Evolutionary conservation across 345 rosid species (phyloP).

Genomic region (Boechera stricta): DNA sequence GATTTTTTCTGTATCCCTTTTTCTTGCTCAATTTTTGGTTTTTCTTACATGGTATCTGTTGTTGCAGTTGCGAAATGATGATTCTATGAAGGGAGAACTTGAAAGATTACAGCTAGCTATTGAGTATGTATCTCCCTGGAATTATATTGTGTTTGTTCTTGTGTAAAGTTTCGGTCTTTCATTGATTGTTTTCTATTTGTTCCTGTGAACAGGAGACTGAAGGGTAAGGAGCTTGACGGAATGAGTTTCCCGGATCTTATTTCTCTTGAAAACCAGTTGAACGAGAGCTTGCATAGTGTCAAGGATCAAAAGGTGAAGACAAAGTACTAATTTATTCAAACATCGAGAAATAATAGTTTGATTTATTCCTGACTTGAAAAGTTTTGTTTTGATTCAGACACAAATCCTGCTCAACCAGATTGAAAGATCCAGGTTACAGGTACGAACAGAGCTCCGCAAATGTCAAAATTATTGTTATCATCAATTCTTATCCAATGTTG

Average conservation of each 20-base stretch:
- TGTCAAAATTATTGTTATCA: not conserved
- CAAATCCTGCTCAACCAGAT: slow-evolving; percentile 40
- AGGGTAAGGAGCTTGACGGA: slow-evolving; percentile 46
- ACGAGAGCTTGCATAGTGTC: slow-evolving; percentile 46
- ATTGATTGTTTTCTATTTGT: not conserved
- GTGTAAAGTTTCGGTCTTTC: slow-evolving; percentile 5
- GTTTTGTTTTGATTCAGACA: slow-evolving; percentile 33
- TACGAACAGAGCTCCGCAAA: slow-evolving; percentile 7
- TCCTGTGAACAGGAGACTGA: slow-evolving; percentile 40
- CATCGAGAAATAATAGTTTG: not conserved
- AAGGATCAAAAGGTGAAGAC: slow-evolving; percentile 45
- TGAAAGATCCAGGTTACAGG: slow-evolving; percentile 44
- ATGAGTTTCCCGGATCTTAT: slow-evolving; percentile 45
- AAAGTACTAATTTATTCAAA: not conserved
- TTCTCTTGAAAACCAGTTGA: slow-evolving; percentile 45
- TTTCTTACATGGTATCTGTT: not conserved
- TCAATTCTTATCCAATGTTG: not conserved
- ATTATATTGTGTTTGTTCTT: not conserved
- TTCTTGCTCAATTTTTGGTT: not conserved
- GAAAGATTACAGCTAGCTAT: slow-evolving; percentile 44
- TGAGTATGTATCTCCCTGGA: slow-evolving; percentile 34
- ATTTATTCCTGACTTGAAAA: slow-evolving; percentile 9
- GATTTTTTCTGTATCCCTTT: not conserved
- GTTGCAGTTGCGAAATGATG: slow-evolving; percentile 36
- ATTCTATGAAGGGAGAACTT: slow-evolving; percentile 27